Evolutionary conservation across 768 basidiomycete genomes (phyloP).

Genomic region (Grammothele lineata): DNA sequence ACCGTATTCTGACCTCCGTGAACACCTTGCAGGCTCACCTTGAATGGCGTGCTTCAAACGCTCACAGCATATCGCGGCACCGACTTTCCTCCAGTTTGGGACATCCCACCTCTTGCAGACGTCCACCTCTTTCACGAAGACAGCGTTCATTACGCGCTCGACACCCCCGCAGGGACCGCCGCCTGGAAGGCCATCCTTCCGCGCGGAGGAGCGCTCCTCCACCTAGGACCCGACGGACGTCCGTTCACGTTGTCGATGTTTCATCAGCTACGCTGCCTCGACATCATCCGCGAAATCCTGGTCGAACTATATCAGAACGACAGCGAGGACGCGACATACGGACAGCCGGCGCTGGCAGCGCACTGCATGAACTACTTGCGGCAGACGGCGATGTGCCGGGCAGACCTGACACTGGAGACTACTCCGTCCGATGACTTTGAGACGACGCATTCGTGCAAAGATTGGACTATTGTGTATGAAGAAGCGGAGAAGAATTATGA

Average conservation of each 20-base stretch:
- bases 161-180: constrained; percentile 9
- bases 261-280: constrained; percentile 38
- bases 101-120: background rate
- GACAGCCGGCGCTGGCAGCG: constrained; percentile 2
- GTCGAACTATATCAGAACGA: constrained; percentile 2
- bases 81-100: constrained; percentile 3
- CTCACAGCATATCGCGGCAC: background rate
- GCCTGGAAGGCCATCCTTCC: constrained; percentile 31
- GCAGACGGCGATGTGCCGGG: constrained; percentile 27
- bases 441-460: constrained; percentile 23
- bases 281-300: constrained; percentile 29
- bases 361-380: constrained; percentile 37
- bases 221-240: constrained; percentile 19
- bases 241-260: constrained; percentile 35
- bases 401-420: constrained; percentile 27
- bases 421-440: constrained; percentile 9
- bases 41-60: too few species aligned
- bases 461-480: constrained; percentile 26
- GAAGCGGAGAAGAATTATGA: constrained; percentile 22
- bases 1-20: too few species aligned
- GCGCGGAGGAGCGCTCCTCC: constrained; percentile 27
- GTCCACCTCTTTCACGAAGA: constrained; percentile 18
- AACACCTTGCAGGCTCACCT: background rate
- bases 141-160: constrained; percentile 18
- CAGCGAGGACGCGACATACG: background rate